Conservation (phyloP, 805 yeast genomes). For the Candida ovalis region DNA sequence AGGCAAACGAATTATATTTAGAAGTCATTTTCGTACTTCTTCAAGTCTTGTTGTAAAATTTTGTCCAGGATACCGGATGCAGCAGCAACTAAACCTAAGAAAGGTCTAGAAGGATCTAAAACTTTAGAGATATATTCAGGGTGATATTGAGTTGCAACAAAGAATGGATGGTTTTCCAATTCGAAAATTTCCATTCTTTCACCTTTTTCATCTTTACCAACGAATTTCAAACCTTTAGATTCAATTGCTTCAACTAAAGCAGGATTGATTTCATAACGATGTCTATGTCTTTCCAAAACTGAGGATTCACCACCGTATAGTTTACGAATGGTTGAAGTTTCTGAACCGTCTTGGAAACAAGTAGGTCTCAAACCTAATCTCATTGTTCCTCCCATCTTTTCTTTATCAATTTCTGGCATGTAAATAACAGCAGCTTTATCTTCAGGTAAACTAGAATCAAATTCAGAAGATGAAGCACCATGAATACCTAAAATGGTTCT, state of each 20-base stretch:
- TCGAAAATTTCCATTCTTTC: slow-evolving; percentile 94
- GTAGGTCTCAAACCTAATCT: slow-evolving; percentile 94
- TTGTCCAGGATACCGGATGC: slow-evolving; percentile 77
- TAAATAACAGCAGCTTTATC: slow-evolving; percentile 78
- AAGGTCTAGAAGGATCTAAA: slow-evolving; percentile 93
- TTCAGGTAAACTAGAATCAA: slow-evolving; percentile 58
- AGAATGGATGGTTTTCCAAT: slow-evolving; percentile 82
- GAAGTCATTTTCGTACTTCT: slow-evolving; percentile 30
- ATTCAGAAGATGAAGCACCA: slow-evolving; percentile 79
- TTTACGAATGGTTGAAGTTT: slow-evolving; percentile 60
- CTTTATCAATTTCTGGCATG: slow-evolving; percentile 98
- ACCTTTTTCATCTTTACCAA: slow-evolving; percentile 88
- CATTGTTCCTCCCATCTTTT: slow-evolving; percentile 98
- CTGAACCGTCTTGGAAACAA: slow-evolving; percentile 63
- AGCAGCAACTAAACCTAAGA: slow-evolving; percentile 95
- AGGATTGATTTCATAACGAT: slow-evolving; percentile 96
- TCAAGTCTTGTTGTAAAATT: slow-evolving; percentile 43
- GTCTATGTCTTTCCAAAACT: slow-evolving; percentile 95
- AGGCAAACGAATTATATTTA: slow-evolving; percentile 14
- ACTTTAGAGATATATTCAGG: slow-evolving; percentile 98
- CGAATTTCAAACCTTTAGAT: slow-evolving; percentile 74
- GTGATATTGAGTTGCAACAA: slow-evolving; percentile 94
- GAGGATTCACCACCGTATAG: slow-evolving; percentile 68
- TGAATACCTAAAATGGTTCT: slow-evolving; percentile 70
- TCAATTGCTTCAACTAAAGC: slow-evolving; percentile 68